Evolutionary conservation across 1,139 yeast species (phyloP).

Genomic region (Taphrina flavorubra): DNA sequence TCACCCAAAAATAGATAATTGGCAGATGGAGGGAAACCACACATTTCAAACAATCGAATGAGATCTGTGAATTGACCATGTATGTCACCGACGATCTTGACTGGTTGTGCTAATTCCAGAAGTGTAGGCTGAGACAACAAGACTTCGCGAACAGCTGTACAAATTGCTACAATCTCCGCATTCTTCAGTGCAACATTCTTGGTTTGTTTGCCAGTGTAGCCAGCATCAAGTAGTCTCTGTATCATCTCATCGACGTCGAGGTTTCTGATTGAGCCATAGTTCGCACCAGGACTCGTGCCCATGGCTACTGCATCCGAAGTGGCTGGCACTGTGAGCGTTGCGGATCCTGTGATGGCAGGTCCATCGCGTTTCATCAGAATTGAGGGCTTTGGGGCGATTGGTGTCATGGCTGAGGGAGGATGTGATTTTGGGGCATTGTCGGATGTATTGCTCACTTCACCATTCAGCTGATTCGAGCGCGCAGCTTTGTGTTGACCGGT

Average conservation of each 20-base stretch:
- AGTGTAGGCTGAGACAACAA: conserved; percentile 87
- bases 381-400: conserved; percentile 43
- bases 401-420: conserved; percentile 42
- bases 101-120: conserved; percentile 90
- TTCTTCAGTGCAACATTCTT: conserved; percentile 86
- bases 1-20: conserved; percentile 92
- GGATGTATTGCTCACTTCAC: conserved; percentile 38
- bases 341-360: conserved; percentile 37
- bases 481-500: conserved; percentile 33
- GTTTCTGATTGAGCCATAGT: conserved; percentile 34
- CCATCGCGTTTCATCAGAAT: conserved; percentile 43
- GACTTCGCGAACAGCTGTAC: conserved; percentile 85
- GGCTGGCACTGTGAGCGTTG: conserved; percentile 38
- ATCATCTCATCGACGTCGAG: conserved; percentile 79
- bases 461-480: conserved; percentile 22
- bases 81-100: conserved; percentile 95
- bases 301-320: conserved; percentile 16
- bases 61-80: conserved; percentile 96
- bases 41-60: conserved; percentile 86
- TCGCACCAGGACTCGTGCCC: conserved; percentile 36
- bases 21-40: conserved; percentile 97
- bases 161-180: conserved; percentile 81
- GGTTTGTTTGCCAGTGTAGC: conserved; percentile 90
- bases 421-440: conserved; percentile 32
- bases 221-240: conserved; percentile 89